Percentiles rank a stretch among this genome's conserved stretches.
Evolutionary conservation across 768 basidiomycete genomes (phyloP).

Genomic region (Naganishia vishniacii): DNA sequence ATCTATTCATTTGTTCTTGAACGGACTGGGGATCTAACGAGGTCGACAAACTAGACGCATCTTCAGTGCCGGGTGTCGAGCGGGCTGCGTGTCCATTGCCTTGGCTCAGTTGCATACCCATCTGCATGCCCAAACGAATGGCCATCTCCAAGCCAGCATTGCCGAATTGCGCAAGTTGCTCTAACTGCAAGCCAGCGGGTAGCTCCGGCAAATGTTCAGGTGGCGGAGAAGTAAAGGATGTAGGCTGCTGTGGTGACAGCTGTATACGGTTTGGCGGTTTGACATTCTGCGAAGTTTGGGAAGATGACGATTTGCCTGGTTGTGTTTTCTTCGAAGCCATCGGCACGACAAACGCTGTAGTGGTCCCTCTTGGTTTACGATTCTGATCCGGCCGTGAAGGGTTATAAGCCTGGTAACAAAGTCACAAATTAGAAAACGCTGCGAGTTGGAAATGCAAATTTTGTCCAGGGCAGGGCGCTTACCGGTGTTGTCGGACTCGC

Average conservation of each 20-base stretch:
- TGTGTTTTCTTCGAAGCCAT: neutral
- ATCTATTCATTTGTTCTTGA: slow-evolving; percentile 4
- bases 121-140: slow-evolving; percentile 46
- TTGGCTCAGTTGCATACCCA: slow-evolving; percentile 40
- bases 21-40: neutral
- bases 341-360: neutral
- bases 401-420: neutral
- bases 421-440: no score
- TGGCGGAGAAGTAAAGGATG: neutral
- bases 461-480: neutral
- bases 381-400: neutral
- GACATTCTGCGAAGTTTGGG: neutral
- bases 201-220: slow-evolving; percentile 37
- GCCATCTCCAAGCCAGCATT: slow-evolving; percentile 46
- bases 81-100: neutral
- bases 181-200: slow-evolving; percentile 42
- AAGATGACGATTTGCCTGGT: neutral
- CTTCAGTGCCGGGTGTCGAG: neutral
- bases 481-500: slow-evolving; percentile 10
- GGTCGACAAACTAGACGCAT: neutral
- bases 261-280: neutral
- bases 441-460: neutral
- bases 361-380: neutral
- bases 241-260: neutral
- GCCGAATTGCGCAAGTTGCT: slow-evolving; percentile 43